phyloP scores from a whole-genome alignment of 2,329 filamentous ascomycete species.

The Cryphonectria carpinicola region DNA sequence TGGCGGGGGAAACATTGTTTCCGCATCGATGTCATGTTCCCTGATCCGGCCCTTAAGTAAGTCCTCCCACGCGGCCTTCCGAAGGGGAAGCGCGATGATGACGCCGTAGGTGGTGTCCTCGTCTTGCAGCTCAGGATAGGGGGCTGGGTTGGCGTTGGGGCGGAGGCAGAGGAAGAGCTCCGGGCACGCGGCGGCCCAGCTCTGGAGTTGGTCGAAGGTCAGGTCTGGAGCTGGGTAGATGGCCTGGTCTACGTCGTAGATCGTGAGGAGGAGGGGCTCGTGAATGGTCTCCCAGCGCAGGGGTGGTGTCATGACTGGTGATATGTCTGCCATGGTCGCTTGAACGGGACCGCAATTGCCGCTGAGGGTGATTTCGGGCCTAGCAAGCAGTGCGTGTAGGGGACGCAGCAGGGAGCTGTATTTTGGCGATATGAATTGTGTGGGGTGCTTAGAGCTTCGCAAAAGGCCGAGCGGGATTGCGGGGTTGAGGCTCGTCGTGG shows the following conservation, averaged over 20 bases:
- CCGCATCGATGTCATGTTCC: constrained; percentile 24
- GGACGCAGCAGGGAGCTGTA: not conserved
- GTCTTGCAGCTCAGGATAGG: not conserved
- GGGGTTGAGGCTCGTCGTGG: not conserved
- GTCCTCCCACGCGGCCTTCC: constrained; percentile 12
- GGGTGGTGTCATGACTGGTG: not conserved
- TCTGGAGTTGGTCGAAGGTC: constrained; percentile 17
- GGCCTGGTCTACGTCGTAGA: constrained; percentile 25
- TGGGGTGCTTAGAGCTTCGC: not conserved
- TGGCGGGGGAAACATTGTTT: constrained; percentile 17
- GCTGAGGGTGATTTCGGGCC: not conserved
- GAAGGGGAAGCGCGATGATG: constrained; percentile 22
- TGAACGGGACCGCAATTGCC: not conserved
- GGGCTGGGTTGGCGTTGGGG: not conserved
- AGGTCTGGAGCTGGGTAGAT: constrained; percentile 26
- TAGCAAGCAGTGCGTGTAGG: not conserved
- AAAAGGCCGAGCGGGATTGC: not conserved
- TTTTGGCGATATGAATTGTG: not conserved
- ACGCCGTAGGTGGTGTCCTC: constrained; percentile 1
- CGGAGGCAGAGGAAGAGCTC: constrained; percentile 20
- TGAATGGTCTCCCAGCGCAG: constrained; percentile 17
- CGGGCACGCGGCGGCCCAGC: constrained; percentile 20
- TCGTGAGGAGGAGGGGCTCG: constrained; percentile 13
- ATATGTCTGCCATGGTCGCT: not conserved
- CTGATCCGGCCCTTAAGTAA: constrained; percentile 6